These are phyloP conservation scores for Annona squamosa DNA, from an alignment of 164 flowering plant genomes.

Conservation along the genomic window DNA sequence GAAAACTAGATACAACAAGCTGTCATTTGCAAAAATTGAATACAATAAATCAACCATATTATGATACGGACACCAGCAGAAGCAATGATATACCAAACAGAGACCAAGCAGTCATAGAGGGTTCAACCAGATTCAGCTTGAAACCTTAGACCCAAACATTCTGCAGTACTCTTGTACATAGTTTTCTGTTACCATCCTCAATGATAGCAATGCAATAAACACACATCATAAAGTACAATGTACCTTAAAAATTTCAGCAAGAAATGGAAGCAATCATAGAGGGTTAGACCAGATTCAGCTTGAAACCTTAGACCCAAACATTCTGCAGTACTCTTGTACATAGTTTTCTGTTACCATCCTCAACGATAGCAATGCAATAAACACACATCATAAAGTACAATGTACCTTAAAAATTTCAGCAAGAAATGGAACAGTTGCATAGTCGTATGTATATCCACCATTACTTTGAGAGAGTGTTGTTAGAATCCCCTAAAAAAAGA, in stretches of 20 bases:
- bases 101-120: neutral
- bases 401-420: conserved; percentile 92
- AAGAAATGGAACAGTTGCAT: conserved; percentile 93
- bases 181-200: too few species aligned
- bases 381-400: neutral
- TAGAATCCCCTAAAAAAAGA: conserved; percentile 65
- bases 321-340: neutral
- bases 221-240: too few species aligned
- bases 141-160: too few species aligned
- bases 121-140: too few species aligned
- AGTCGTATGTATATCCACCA: conserved; percentile 77
- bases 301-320: too few species aligned
- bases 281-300: too few species aligned
- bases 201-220: too few species aligned
- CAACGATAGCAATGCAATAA: neutral
- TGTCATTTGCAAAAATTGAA: conserved; percentile 22
- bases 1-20: conserved; percentile 73
- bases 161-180: too few species aligned
- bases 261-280: too few species aligned
- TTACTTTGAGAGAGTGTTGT: conserved; percentile 83
- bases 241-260: too few species aligned
- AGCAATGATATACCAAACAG: neutral
- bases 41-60: neutral
- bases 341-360: neutral
- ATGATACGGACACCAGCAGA: neutral